Evolutionary conservation across 179 eudicot species (phyloP).

Genomic region (Gypsophila paniculata): DNA sequence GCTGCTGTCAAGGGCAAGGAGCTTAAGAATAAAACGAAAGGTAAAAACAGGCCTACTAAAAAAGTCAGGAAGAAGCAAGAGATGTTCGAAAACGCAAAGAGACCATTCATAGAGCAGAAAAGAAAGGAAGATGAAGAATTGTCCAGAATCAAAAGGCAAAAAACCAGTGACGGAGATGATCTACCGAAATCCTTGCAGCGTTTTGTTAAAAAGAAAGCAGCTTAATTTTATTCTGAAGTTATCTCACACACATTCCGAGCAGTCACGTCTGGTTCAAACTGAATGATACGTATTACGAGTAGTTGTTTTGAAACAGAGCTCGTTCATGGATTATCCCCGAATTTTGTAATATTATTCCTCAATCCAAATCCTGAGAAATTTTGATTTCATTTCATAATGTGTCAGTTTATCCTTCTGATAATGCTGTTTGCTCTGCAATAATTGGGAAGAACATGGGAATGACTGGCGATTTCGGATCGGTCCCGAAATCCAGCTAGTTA

Average conservation of each 20-base stretch:
- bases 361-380: neutral
- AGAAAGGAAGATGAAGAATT: constrained; percentile 37
- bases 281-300: neutral
- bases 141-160: constrained; percentile 48
- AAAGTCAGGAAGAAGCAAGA: constrained; percentile 55
- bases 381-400: neutral
- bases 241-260: neutral
- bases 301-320: neutral
- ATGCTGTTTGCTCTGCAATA: constrained; percentile 7
- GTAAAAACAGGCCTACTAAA: constrained; percentile 73
- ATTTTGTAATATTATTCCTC: neutral
- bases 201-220: constrained; percentile 51
- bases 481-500: constrained; percentile 25
- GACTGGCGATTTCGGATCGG: constrained; percentile 4
- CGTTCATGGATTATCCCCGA: neutral
- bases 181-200: constrained; percentile 72
- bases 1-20: constrained; percentile 45
- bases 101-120: constrained; percentile 55
- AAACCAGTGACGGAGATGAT: constrained; percentile 28
- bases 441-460: constrained; percentile 18
- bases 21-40: constrained; percentile 83
- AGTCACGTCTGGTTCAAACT: neutral
- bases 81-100: constrained; percentile 51
- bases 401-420: constrained; percentile 21
- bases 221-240: neutral